Base-by-base conservation (phyloP, 352 stramenopile genomes). In the Phytopythium helicoides region DNA sequence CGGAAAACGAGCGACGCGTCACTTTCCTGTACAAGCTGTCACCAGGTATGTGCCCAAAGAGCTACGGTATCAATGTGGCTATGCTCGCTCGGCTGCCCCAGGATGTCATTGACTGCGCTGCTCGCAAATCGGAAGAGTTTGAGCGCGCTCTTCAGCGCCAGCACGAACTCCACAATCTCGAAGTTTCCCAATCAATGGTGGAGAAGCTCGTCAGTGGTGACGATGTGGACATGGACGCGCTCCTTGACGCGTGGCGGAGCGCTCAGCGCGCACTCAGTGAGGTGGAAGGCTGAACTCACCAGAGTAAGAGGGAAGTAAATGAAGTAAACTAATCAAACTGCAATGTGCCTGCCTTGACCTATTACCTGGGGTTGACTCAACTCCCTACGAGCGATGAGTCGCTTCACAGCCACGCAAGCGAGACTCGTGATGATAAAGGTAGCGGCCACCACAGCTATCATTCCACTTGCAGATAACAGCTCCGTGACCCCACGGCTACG, bases 11-110 rank as follows among this genome's bases (percentile, higher is more conserved):
- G 22, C 77, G 90, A 42, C 97, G 97, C 57, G 97, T 99, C 23
- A 99, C 96, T 1, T 99, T 99, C 72, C 66, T 99, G 34, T 99
- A 99, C 83, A 99, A 98, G 64, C 74, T 99, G 11, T 88, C 92
- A 15, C 73, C 89, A 8, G 98, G 98, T 4, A 88, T 97, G 51
- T 99, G 94, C 58, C 97, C 97, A 16, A 99, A 99, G 71, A 98
- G 87, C 53, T 99, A 99, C 71, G 98, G 98, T 52, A 93, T 99
- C 58, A 99, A 99, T 68, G 97, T 99, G 9, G 98, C 98, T 9
- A 92, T 97, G 67, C 80, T 99, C 16, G 97, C 98, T 10, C 93
- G 95, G 48, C 83, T 99, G 4, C 97, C 97, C 0, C 75, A 98
- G 37, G 80, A 97, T 64, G 96, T 99, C 35, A 82, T 99, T 33